Evolutionary conservation across 1,139 yeast genomes (phyloP).

Genomic region (Ashbya aceris): DNA sequence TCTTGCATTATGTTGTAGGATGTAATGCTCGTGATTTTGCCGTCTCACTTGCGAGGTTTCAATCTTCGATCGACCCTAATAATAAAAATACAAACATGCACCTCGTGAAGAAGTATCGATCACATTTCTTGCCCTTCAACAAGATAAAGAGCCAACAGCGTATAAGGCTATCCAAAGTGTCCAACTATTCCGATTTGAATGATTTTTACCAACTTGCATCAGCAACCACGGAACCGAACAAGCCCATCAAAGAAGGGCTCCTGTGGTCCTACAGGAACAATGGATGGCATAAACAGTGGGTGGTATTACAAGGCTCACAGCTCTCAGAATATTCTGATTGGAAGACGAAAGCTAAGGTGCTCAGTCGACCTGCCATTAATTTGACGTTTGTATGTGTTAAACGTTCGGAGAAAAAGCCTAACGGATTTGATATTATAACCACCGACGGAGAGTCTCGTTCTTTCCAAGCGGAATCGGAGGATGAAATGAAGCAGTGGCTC

Average conservation of each 20-base stretch:
- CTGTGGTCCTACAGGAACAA: conserved; percentile 52
- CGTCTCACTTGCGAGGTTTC: not conserved
- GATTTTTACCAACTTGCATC: conserved; percentile 3
- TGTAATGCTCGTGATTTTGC: conserved; percentile 3
- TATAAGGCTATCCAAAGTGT: conserved; percentile 3
- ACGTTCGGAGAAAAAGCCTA: conserved; percentile 15
- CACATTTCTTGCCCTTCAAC: not conserved
- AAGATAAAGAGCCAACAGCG: conserved; percentile 2
- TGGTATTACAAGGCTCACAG: conserved; percentile 58
- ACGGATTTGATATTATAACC: conserved; percentile 69
- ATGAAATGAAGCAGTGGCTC: conserved; percentile 66
- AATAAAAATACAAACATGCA: not conserved
- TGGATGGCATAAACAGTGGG: conserved; percentile 92
- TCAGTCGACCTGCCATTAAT: conserved; percentile 63
- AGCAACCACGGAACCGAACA: conserved; percentile 1
- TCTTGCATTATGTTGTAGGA: conserved; percentile 36
- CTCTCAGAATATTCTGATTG: conserved; percentile 71
- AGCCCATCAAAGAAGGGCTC: conserved; percentile 42
- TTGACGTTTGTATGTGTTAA: conserved; percentile 63
- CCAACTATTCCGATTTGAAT: conserved; percentile 6
- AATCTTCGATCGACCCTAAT: not conserved
- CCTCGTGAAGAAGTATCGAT: conserved; percentile 2
- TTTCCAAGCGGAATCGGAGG: conserved; percentile 68
- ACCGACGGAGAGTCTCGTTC: conserved; percentile 60
- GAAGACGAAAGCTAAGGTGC: conserved; percentile 54